Conservation (phyloP, 2,329 filamentous ascomycete genomes). For the Colletotrichum siamense region DNA sequence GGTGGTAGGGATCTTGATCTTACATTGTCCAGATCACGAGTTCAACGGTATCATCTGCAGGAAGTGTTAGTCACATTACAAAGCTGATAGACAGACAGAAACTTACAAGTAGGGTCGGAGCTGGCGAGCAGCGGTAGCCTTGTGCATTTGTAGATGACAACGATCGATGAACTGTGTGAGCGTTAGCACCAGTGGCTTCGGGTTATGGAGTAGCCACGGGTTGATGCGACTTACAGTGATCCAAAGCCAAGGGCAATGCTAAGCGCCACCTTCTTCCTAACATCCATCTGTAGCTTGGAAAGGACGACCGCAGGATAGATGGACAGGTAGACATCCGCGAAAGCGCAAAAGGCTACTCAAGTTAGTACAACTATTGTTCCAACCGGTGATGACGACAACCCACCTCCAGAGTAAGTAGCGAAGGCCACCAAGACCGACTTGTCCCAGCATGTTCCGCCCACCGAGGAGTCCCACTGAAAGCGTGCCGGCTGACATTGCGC, state of each 20-base stretch:
- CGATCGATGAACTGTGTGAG: slow-evolving; percentile 24
- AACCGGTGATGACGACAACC: not conserved
- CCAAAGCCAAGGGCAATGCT: slow-evolving; percentile 43
- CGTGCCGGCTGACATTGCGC: slow-evolving; percentile 44
- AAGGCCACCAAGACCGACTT: slow-evolving; percentile 41
- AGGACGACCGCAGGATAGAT: slow-evolving; percentile 44
- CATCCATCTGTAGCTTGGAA: slow-evolving; percentile 38
- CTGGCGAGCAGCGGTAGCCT: slow-evolving; percentile 33
- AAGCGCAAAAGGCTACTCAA: slow-evolving; percentile 34
- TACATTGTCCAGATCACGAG: slow-evolving; percentile 52
- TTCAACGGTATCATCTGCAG: slow-evolving; percentile 40
- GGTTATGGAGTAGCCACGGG: not conserved
- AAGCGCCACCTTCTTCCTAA: slow-evolving; percentile 45
- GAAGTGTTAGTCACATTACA: not conserved
- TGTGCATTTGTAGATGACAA: slow-evolving; percentile 40
- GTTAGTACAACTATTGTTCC: not conserved
- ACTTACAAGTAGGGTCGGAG: slow-evolving; percentile 28
- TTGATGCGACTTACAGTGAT: slow-evolving; percentile 32
- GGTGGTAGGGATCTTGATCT: not conserved
- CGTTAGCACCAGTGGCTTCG: not conserved
- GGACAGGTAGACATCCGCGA: slow-evolving; percentile 46
- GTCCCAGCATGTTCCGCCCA: slow-evolving; percentile 37
- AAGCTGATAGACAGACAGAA: fast-evolving
- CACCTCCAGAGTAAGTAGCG: slow-evolving; percentile 44
- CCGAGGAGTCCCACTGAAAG: slow-evolving; percentile 44